phyloP scores from a whole-genome alignment of 2,329 filamentous ascomycete genomes.

The Penicillium vulpinum region DNA sequence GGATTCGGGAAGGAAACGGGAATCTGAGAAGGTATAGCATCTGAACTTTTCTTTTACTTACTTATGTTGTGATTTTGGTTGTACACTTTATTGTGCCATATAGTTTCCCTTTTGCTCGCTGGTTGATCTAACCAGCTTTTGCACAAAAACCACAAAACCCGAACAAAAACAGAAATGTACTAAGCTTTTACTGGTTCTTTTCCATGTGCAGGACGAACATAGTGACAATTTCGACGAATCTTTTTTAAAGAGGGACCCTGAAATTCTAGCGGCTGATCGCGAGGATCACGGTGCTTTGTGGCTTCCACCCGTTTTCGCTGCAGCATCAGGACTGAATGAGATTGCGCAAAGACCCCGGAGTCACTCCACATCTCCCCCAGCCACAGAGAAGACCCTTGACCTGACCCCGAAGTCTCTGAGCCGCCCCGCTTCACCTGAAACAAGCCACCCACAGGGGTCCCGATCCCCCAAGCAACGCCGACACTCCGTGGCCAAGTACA shows the following conservation, averaged over 20 bases:
- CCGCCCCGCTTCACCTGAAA: constrained; percentile 36
- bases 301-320: constrained; percentile 26
- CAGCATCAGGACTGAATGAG: constrained; percentile 21
- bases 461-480: constrained; percentile 25
- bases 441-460: constrained; percentile 10
- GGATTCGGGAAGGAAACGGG: constrained; percentile 32
- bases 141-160: constrained; percentile 20
- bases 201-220: constrained; percentile 38
- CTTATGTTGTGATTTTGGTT: constrained; percentile 25
- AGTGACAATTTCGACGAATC: constrained; percentile 47
- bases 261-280: constrained; percentile 51
- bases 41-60: constrained; percentile 31
- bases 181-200: constrained; percentile 30
- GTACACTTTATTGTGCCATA: constrained; percentile 33
- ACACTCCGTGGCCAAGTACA: constrained; percentile 30
- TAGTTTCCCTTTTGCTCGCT: constrained; percentile 29
- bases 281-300: constrained; percentile 49
- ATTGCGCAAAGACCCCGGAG: constrained; percentile 33
- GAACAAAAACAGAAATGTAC: constrained; percentile 31
- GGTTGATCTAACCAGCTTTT: constrained; percentile 13
- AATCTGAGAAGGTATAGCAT: constrained; percentile 44
- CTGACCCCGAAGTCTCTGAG: constrained; percentile 33
- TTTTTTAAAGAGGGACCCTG: constrained; percentile 67
- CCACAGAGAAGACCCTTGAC: constrained; percentile 30
- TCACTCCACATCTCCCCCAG: constrained; percentile 37